A percentile compares a stretch with the other conserved stretches of the same genome.
Conservation (phyloP, 495 filamentous ascomycete species). For the Cairneyella variabilis region DNA sequence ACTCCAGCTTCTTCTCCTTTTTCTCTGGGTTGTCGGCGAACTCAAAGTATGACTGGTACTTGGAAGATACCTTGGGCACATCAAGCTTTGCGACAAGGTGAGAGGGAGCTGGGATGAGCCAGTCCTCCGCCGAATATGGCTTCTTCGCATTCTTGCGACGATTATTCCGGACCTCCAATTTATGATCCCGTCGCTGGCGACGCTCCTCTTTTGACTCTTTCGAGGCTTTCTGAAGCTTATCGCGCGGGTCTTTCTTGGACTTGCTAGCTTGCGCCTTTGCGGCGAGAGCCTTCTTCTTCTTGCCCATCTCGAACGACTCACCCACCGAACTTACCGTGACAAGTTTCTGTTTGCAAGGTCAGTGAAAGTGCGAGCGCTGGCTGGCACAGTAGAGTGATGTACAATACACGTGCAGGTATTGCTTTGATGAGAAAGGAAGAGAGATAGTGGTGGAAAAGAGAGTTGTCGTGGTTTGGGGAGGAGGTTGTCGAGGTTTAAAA, state of each 20-base stretch:
- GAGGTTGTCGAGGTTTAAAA: too few relatives aligned
- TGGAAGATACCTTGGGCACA: slow-evolving; percentile 33
- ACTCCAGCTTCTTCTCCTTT: slow-evolving; percentile 50
- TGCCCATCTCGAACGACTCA: too few relatives aligned
- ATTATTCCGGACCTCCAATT: too few relatives aligned
- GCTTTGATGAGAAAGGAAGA: too few relatives aligned
- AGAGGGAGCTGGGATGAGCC: slow-evolving; percentile 20
- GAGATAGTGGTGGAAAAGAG: too few relatives aligned
- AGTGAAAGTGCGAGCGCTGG: too few relatives aligned
- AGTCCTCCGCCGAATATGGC: slow-evolving; percentile 15
- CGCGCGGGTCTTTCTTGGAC: background rate
- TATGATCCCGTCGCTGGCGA: slow-evolving; percentile 7
- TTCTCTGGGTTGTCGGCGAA: slow-evolving; percentile 51
- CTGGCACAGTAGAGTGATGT: too few relatives aligned
- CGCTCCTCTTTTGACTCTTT: slow-evolving; percentile 16
- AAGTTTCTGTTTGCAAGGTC: too few relatives aligned
- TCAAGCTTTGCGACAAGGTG: slow-evolving; percentile 24
- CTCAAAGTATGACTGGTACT: slow-evolving; percentile 51
- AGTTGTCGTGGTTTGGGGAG: too few relatives aligned
- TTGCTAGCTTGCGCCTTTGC: background rate
- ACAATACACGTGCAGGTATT: too few relatives aligned
- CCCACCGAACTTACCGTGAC: too few relatives aligned
- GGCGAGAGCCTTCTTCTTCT: slow-evolving; percentile 12
- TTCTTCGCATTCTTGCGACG: slow-evolving; percentile 16
- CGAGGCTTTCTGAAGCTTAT: background rate